phyloP scores from a whole-genome alignment of 2,329 filamentous ascomycete genomes.

The Dactylellina haptotyla region DNA sequence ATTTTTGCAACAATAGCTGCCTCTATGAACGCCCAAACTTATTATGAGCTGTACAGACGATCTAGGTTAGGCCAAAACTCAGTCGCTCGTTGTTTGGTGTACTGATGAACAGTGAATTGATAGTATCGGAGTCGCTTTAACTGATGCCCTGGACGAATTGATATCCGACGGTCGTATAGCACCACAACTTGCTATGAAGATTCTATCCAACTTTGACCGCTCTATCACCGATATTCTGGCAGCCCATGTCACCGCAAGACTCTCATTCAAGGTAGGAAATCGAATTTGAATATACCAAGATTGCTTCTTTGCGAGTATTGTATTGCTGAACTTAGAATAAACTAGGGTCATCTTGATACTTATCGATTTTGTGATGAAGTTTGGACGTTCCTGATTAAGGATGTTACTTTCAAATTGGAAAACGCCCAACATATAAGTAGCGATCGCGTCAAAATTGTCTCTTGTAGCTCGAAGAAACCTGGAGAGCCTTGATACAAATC shows the following conservation, averaged over 20 bases:
- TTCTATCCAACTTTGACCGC: conserved; percentile 93
- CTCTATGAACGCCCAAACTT: conserved; percentile 67
- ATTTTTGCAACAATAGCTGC: background rate
- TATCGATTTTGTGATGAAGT: conserved; percentile 99
- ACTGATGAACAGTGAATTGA: conserved; percentile 40
- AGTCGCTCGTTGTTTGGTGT: conserved; percentile 15
- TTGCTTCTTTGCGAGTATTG: background rate
- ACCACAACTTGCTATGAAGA: conserved; percentile 98
- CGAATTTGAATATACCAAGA: background rate
- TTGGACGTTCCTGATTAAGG: conserved; percentile 99
- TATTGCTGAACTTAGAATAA: background rate
- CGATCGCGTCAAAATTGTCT: conserved; percentile 86
- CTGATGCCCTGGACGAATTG: conserved; percentile 95
- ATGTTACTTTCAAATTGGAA: conserved; percentile 98
- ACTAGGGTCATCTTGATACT: conserved; percentile 91
- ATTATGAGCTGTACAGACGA: conserved; percentile 96
- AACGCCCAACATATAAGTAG: conserved; percentile 62
- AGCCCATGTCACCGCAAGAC: conserved; percentile 87
- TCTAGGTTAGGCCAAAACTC: conserved; percentile 78
- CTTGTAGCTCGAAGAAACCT: conserved; percentile 89
- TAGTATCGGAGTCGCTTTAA: conserved; percentile 92
- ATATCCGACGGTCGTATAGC: conserved; percentile 96
- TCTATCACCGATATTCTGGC: conserved; percentile 89
- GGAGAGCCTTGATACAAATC: conserved; percentile 63
- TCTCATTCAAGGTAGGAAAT: conserved; percentile 88